Base-by-base conservation (phyloP, 164 flowering plant genomes). In the Piper longum region DNA sequence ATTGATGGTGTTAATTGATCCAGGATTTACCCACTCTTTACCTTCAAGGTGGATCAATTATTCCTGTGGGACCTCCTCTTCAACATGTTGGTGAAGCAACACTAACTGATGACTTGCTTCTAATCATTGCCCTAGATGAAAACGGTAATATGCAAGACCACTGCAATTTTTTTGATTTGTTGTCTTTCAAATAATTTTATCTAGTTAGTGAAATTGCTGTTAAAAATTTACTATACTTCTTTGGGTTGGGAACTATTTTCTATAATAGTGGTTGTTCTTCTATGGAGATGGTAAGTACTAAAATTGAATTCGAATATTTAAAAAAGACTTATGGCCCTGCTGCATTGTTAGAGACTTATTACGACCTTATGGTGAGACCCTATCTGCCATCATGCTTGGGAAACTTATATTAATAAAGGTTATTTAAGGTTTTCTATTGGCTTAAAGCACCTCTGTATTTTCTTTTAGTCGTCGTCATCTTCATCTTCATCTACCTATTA, bases 11-110 rank as follows among this genome's bases (percentile, higher is more conserved):
- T 48, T 67, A 57, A 16, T 41, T 59, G 17, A 67, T 12, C 39
- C 83, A 92, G 98, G 98, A 92, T 77, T 75, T 92, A 57, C 98
- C 98, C 42, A 75, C 80, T 55, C 74, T 92, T 42, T 86, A 83
- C 74, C 73, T 92, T 60, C 76, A 77, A 81, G 96, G 98, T 57
- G 98, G 98, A 68, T 82, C 87, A 7, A 86, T 92, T 41, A 77
- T 92, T 74, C 96, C 96, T 59, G 66, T 80, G 54, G 91, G 85
- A 66, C 86, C 78, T 71, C 81, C 85, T 39, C 59, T 83, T 73
- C 95, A 86, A 71, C 82, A 86, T 77, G 77, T 83, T 72, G 93
- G 86, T 72, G 86, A 88, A 81, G 82, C 83, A 67, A 76, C 71
- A 60, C 72, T 64, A 17, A 75, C 80, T 0, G 96, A 92, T 80